A percentile compares a stretch with the other conserved stretches of the same genome.
Conservation (phyloP, 2,329 filamentous ascomycete genomes). For the Cryphonectria carpinicola region DNA sequence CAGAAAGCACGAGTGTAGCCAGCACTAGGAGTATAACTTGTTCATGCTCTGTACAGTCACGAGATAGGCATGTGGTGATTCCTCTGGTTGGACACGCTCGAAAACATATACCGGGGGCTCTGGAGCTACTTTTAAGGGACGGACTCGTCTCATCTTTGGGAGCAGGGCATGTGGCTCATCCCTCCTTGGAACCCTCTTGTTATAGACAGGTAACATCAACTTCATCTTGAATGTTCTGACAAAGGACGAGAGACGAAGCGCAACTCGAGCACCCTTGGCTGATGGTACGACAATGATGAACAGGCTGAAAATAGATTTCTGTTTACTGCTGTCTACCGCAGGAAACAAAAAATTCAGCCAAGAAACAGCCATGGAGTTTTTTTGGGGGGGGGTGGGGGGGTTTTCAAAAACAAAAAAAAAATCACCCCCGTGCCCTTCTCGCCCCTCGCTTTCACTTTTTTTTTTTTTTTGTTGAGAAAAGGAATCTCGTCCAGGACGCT, state of each 20-base stretch:
- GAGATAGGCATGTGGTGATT: too few relatives aligned
- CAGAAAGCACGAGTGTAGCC: too few relatives aligned
- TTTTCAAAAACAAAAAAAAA: too few relatives aligned
- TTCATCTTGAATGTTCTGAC: neutral
- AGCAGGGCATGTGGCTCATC: neutral
- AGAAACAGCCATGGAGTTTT: conserved; percentile 6
- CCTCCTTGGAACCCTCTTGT: neutral
- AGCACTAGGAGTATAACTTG: too few relatives aligned
- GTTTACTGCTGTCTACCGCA: neutral
- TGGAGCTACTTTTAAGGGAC: neutral
- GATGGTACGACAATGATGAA: neutral
- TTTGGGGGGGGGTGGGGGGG: too few relatives aligned
- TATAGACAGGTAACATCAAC: neutral
- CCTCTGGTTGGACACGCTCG: too few relatives aligned
- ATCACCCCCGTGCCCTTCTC: neutral
- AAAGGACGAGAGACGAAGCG: neutral
- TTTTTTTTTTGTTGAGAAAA: neutral
- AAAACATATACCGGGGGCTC: too few relatives aligned
- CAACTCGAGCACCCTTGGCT: neutral
- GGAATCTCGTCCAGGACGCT: neutral
- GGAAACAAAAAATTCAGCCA: too few relatives aligned
- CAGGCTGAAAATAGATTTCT: neutral
- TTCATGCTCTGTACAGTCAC: too few relatives aligned
- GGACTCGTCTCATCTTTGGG: neutral
- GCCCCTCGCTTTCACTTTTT: neutral